These are phyloP conservation scores for Falciphora oryzae DNA, from an alignment of 2,329 filamentous ascomycete genomes.

Conservation along the genomic window DNA sequence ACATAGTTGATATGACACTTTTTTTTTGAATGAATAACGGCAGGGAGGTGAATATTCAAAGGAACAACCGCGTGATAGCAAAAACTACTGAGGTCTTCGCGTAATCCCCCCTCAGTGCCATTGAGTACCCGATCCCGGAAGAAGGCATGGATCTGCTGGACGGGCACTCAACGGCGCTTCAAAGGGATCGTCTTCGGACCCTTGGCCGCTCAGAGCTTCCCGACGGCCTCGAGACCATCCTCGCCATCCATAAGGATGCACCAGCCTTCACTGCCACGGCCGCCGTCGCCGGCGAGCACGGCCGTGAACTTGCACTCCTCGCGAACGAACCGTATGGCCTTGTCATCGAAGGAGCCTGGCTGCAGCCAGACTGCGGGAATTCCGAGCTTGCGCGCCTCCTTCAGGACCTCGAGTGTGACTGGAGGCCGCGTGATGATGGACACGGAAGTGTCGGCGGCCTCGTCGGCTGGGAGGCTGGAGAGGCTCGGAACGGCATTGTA, in stretches of 20 bases:
- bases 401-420: conserved; percentile 67
- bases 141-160: too few relatives aligned
- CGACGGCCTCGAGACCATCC: conserved; percentile 49
- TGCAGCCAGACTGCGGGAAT: conserved; percentile 80
- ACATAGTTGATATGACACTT: too few relatives aligned
- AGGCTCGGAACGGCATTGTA: conserved; percentile 63
- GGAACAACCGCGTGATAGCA: too few relatives aligned
- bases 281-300: conserved; percentile 61
- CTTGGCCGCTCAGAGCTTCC: conserved; percentile 34
- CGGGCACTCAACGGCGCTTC: not conserved
- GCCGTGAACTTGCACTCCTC: conserved; percentile 58
- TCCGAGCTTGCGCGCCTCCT: conserved; percentile 70
- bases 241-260: conserved; percentile 85
- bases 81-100: too few relatives aligned
- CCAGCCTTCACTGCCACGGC: conserved; percentile 68
- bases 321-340: conserved; percentile 64
- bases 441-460: conserved; percentile 64
- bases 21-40: too few relatives aligned
- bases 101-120: too few relatives aligned
- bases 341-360: conserved; percentile 79
- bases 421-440: conserved; percentile 83
- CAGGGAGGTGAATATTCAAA: too few relatives aligned
- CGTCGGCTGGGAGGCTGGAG: conserved; percentile 48
- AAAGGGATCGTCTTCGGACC: too few relatives aligned
- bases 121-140: too few relatives aligned